Evolutionary conservation across 805 yeast species (phyloP).

Genomic region (Schwanniomyces pseudopolymorphus): DNA sequence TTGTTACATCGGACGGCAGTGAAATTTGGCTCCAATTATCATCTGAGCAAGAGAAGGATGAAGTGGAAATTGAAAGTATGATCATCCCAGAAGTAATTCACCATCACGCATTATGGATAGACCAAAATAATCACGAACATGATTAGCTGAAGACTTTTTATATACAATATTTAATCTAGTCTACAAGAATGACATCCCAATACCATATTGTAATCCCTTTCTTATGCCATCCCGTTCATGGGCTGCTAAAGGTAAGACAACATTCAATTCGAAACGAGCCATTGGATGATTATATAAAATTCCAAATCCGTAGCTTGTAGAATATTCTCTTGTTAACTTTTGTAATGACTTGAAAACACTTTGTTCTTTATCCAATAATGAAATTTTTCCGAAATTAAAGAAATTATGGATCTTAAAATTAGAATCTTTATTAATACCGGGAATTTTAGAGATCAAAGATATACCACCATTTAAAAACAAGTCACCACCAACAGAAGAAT

Average conservation of each 20-base stretch:
- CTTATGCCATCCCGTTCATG: constrained; percentile 47
- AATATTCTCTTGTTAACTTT: constrained; percentile 18
- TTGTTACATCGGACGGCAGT: constrained; percentile 56
- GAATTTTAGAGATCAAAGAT: constrained; percentile 44
- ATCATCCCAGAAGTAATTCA: constrained; percentile 76
- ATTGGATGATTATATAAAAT: constrained; percentile 54
- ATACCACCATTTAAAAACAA: constrained; percentile 46
- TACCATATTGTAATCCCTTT: constrained; percentile 59
- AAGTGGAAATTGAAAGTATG: constrained; percentile 69
- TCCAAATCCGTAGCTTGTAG: constrained; percentile 48
- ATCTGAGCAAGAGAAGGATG: constrained; percentile 36
- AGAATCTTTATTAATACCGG: constrained; percentile 40
- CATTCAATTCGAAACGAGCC: constrained; percentile 58
- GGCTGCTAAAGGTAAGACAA: constrained; percentile 48
- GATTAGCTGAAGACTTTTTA: not conserved
- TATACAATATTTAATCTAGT: constrained; percentile 1
- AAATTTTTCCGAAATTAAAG: constrained; percentile 47
- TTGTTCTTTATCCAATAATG: constrained; percentile 19
- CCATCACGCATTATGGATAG: constrained; percentile 65
- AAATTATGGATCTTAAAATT: constrained; percentile 51
- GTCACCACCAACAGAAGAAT: constrained; percentile 54
- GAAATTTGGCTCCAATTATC: constrained; percentile 52
- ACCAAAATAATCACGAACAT: constrained; percentile 2
- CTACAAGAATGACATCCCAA: constrained; percentile 57
- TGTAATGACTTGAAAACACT: constrained; percentile 2